These are phyloP conservation scores for Wallacemonas sp. DNA, from an alignment of 208 protist genomes.

Conservation along the genomic window DNA sequence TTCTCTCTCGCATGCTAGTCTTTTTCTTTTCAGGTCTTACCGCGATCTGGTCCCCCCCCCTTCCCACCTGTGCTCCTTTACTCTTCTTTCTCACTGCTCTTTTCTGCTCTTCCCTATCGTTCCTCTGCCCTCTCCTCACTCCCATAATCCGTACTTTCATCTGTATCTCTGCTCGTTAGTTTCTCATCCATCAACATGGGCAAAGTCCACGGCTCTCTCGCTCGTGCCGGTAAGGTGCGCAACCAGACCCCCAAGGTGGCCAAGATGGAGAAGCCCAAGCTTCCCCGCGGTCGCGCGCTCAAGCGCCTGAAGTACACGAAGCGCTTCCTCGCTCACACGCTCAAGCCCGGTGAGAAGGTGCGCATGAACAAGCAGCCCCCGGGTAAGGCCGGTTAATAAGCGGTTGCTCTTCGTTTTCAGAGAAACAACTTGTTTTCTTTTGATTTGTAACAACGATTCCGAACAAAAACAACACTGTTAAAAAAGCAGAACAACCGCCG, in stretches of 20 bases:
- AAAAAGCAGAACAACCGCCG: too few species aligned
- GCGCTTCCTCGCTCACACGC: slow-evolving; percentile 94
- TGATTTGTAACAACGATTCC: not conserved
- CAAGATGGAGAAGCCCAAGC: slow-evolving; percentile 95
- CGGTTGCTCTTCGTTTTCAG: not conserved
- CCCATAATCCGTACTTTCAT: not conserved
- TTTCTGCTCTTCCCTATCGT: not conserved
- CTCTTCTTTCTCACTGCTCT: slow-evolving; percentile 9
- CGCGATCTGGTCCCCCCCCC: not conserved
- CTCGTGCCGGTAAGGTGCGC: slow-evolving; percentile 98
- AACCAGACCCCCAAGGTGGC: slow-evolving; percentile 98
- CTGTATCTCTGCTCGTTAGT: slow-evolving; percentile 16
- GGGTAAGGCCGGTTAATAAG: slow-evolving; percentile 84
- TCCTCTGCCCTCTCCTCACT: not conserved
- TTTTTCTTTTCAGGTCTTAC: not conserved
- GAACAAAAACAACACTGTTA: not conserved
- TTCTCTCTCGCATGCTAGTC: slow-evolving; percentile 15
- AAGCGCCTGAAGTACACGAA: slow-evolving; percentile 98
- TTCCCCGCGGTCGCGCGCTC: slow-evolving; percentile 94
- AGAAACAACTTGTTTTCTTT: slow-evolving; percentile 7
- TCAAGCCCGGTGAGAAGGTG: slow-evolving; percentile 93
- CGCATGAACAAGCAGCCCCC: slow-evolving; percentile 92
- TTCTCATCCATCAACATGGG: slow-evolving; percentile 75
- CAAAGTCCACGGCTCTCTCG: slow-evolving; percentile 98
- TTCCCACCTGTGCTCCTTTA: slow-evolving; percentile 1